phyloP scores from a whole-genome alignment of 805 yeast species.

The Candida quercuum region DNA sequence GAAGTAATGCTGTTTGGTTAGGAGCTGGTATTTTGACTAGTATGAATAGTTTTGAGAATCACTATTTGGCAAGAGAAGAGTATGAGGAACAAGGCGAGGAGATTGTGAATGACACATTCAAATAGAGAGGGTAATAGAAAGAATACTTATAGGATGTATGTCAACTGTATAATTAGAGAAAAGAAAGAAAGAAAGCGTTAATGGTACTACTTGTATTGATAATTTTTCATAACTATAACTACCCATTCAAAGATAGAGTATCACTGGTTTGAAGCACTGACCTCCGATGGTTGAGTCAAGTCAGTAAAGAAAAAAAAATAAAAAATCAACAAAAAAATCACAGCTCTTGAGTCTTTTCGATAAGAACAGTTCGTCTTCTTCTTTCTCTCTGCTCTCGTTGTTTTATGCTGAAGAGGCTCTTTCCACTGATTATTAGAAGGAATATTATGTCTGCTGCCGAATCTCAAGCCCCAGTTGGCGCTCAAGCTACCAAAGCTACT shows the following conservation, averaged over 20 bases:
- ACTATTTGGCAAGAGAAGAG: conserved; percentile 68
- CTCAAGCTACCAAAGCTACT: conserved; percentile 6
- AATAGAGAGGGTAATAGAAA: conserved; percentile 21
- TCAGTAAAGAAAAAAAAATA: too few species aligned
- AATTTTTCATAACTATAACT: too few species aligned
- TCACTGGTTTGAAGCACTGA: too few species aligned
- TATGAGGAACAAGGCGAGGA: conserved; percentile 66
- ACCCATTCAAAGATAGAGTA: too few species aligned
- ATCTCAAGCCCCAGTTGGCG: conserved; percentile 1
- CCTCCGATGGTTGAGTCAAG: too few species aligned
- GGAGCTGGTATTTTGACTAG: conserved; percentile 77
- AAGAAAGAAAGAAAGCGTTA: too few species aligned
- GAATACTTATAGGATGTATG: neutral
- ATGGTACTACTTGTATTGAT: too few species aligned
- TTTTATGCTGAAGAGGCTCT: conserved; percentile 3
- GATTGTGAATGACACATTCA: conserved; percentile 37
- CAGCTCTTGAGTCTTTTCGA: too few species aligned
- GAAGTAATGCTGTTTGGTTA: conserved; percentile 68
- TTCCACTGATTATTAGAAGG: conserved; percentile 1
- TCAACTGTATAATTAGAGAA: neutral
- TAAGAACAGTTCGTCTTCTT: neutral
- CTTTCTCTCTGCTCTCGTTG: too few species aligned
- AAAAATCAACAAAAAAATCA: neutral
- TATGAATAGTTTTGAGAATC: conserved; percentile 76
- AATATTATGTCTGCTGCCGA: conserved; percentile 2